Evolutionary conservation across 495 filamentous ascomycete species (phyloP), one percentile per base, ranked within the genome.

Genomic region (Hyaloscypha finlandica): DNA sequence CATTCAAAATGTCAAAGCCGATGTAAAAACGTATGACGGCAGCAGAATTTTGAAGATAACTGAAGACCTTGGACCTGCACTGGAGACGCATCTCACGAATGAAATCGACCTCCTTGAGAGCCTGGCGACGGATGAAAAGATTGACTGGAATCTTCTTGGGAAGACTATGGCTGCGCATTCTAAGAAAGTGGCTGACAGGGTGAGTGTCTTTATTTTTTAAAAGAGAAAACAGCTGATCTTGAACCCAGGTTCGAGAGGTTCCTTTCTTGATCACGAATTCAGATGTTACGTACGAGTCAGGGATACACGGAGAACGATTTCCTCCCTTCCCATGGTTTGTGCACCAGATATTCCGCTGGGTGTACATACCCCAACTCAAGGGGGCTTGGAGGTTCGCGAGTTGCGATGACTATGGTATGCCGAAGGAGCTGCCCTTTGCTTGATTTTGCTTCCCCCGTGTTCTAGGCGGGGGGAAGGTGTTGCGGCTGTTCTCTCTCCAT

Each of bases 301-400:
- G 74, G 6, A 72, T 73, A 29, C 71, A 72, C 39, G 68, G 33
- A 6, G 42, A 73, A 20, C 12, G 45, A 39, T 81, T 77, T 67
- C 79, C 79, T 1, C 68, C 74, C 8, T 67, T 79, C 3, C 75
- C 77, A 3, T 73, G 73, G 19, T 67, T 71, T 64, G 61, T 55
- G 19, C 62, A 62, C 31, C 45, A 67, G 42, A 22, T 71, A n/a
- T 66, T 75, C 25, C 61, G 66, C 42, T 69, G 56, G 56, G n/a
- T 64, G 4, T 68, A 64, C 56, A 58, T 61, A 11, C 65, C 71
- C 5, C 59, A 48, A 42, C 64, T 75, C 31, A 70, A 67, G 48
- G 76, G 76, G 0, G 68, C 71, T 39, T 81, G 79, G 79, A 72
- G 75, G 25, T 80, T 81, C 64, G 60, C 77, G 55, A 77, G 77